Conservation (phyloP, 331 rosid species). For the Malus hybrid region DNA sequence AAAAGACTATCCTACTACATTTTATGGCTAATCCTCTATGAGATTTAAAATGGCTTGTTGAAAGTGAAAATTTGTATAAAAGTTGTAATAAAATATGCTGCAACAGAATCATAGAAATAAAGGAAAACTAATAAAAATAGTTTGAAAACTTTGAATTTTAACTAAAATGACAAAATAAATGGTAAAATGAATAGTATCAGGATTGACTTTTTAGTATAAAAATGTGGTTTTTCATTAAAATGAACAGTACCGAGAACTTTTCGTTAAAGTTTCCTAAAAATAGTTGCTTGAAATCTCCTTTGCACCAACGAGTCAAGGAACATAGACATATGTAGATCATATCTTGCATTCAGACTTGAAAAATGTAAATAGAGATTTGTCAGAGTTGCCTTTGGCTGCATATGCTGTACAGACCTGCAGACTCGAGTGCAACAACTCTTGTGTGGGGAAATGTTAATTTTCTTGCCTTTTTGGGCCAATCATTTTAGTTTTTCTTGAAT, state of each 20-base stretch:
- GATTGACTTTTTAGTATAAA: too few relatives aligned
- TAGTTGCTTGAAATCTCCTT: constrained; percentile 28
- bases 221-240: too few relatives aligned
- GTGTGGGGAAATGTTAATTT: neutral
- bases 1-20: too few relatives aligned
- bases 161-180: too few relatives aligned
- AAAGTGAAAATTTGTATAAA: too few relatives aligned
- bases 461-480: neutral
- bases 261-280: too few relatives aligned
- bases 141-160: too few relatives aligned
- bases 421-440: neutral
- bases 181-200: too few relatives aligned
- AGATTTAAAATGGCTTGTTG: too few relatives aligned
- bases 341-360: neutral
- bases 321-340: neutral
- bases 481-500: neutral
- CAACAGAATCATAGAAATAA: constrained; percentile 11
- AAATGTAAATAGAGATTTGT: constrained; percentile 27
- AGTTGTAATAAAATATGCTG: constrained; percentile 3
- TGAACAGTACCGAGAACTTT: too few relatives aligned
- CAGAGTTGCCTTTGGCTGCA: neutral
- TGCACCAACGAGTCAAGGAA: constrained; percentile 22
- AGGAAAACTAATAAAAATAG: neutral
- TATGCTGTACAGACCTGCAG: neutral
- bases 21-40: too few relatives aligned